Conservation (phyloP, 805 yeast genomes). For the Priceomyces medius region DNA sequence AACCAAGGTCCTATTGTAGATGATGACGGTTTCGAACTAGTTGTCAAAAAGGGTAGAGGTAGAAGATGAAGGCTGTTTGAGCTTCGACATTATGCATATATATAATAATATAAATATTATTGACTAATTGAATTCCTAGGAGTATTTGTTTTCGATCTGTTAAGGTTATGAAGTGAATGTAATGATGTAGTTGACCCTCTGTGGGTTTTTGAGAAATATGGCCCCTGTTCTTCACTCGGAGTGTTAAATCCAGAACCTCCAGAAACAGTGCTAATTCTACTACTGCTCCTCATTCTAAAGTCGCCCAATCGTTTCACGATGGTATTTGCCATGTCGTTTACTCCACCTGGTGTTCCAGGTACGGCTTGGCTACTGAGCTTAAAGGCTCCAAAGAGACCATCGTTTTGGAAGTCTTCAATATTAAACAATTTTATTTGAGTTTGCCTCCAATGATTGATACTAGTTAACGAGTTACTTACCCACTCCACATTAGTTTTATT, state of each 20-base stretch:
- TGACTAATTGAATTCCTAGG: conserved; percentile 35
- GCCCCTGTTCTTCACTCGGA: conserved; percentile 33
- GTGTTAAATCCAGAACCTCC: conserved; percentile 16
- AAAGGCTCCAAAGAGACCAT: conserved; percentile 21
- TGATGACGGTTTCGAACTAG: conserved; percentile 93
- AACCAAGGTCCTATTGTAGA: conserved; percentile 68
- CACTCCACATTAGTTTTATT: conserved; percentile 16
- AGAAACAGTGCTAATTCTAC: conserved; percentile 27
- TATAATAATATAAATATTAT: conserved; percentile 5
- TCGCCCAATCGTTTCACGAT: conserved; percentile 50
- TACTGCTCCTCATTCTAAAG: conserved; percentile 29
- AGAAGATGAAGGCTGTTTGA: conserved; percentile 1
- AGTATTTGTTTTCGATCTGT: conserved; percentile 34
- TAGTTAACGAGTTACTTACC: conserved; percentile 28
- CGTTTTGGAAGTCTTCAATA: conserved; percentile 25
- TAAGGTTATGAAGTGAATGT: conserved; percentile 40
- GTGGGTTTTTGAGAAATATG: conserved; percentile 13
- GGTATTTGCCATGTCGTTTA: conserved; percentile 49
- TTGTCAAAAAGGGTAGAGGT: conserved; percentile 59
- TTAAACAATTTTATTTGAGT: conserved; percentile 52
- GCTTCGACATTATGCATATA: not conserved
- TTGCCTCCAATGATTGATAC: conserved; percentile 52
- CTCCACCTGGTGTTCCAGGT: conserved; percentile 37
- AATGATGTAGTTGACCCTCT: conserved; percentile 36
- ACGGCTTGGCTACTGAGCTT: conserved; percentile 12